Evolutionary conservation across 2,329 filamentous ascomycete species (phyloP).

Genomic region (Aspergillus chevalieri): DNA sequence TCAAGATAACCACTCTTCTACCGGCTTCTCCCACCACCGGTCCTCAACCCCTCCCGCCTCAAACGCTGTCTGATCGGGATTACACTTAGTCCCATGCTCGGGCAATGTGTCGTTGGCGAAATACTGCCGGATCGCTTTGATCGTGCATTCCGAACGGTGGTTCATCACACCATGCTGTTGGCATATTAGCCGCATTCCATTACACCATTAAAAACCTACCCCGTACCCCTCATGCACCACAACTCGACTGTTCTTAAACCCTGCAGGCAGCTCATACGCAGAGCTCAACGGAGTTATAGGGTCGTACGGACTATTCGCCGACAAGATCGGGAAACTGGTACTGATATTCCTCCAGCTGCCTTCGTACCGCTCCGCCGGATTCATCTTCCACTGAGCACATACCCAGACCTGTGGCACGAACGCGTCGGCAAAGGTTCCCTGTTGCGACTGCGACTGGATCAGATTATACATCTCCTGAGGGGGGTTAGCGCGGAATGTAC

Average conservation of each 20-base stretch:
- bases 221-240: slow-evolving; percentile 19
- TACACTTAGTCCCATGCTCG: slow-evolving; percentile 25
- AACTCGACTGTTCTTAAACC: slow-evolving; percentile 19
- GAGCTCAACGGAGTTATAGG: slow-evolving; percentile 17
- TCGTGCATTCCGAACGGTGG: slow-evolving; percentile 27
- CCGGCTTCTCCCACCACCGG: too few relatives aligned
- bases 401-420: background rate
- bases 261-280: slow-evolving; percentile 17
- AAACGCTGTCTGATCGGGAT: slow-evolving; percentile 3
- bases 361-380: slow-evolving; percentile 16
- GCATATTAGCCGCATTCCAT: background rate
- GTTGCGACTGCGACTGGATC: background rate
- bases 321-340: slow-evolving; percentile 19
- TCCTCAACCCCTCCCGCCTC: too few relatives aligned
- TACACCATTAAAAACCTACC: background rate
- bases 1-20: too few relatives aligned
- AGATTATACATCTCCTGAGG: background rate
- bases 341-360: slow-evolving; percentile 16
- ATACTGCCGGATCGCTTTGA: slow-evolving; percentile 22
- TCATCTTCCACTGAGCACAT: slow-evolving; percentile 16
- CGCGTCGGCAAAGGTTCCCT: slow-evolving; percentile 4
- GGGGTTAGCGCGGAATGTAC: background rate
- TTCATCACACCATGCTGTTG: slow-evolving; percentile 12
- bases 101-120: slow-evolving; percentile 33
- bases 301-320: slow-evolving; percentile 21